A percentile compares a stretch with the other conserved stretches of the same genome.
phyloP scores from a whole-genome alignment of 306 rosid genomes.

The Cucurbita moschata region DNA sequence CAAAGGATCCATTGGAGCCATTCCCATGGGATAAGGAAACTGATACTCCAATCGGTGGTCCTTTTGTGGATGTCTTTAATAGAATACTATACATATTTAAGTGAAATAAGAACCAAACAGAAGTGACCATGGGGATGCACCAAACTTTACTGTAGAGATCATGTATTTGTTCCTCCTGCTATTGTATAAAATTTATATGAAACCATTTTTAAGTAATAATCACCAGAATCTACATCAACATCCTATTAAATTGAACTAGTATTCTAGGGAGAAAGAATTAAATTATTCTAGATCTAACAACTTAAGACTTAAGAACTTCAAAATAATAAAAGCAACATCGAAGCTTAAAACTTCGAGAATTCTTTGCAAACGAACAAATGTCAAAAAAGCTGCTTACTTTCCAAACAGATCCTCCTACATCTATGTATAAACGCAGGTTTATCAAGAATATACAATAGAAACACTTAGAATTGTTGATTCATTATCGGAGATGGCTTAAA shows the following conservation, averaged over 20 bases:
- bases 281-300: no score
- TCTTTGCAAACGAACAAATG: no score
- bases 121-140: neutral
- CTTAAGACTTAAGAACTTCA: no score
- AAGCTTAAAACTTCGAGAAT: no score
- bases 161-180: neutral
- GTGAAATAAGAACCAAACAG: neutral
- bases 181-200: neutral
- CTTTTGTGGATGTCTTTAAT: constrained; percentile 7
- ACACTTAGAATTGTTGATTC: no score
- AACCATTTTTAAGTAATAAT: constrained; percentile 3
- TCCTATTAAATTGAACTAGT: constrained; percentile 39
- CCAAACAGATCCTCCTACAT: no score
- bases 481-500: no score
- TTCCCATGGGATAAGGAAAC: constrained; percentile 57
- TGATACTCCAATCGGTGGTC: constrained; percentile 49
- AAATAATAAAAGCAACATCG: no score
- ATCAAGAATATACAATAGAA: no score
- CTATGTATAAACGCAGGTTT: no score
- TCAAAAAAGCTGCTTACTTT: no score
- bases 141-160: neutral
- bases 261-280: neutral
- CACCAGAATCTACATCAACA: constrained; percentile 48
- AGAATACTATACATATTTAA: constrained; percentile 19
- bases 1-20: constrained; percentile 28